These are phyloP conservation scores for Melastoma candidum DNA, from an alignment of 441 rosid species.

Conservation along the genomic window DNA sequence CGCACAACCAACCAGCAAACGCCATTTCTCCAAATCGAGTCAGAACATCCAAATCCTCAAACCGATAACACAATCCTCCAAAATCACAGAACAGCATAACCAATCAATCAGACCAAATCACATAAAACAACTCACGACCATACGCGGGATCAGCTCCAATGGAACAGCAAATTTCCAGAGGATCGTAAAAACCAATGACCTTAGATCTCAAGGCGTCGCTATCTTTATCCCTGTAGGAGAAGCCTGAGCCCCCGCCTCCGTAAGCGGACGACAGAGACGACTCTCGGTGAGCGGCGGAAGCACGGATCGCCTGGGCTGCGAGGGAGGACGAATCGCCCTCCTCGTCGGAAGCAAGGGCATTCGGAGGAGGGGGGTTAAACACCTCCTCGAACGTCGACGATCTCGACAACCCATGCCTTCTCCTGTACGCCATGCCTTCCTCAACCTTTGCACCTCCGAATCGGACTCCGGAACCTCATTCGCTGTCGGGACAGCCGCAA, in stretches of 20 bases:
- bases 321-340: constrained; percentile 25
- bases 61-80: no score
- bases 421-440: constrained; percentile 67
- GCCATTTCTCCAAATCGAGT: no score
- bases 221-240: constrained; percentile 15
- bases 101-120: no score
- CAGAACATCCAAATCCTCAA: no score
- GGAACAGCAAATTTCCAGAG: not conserved
- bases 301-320: constrained; percentile 77
- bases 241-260: constrained; percentile 13
- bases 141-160: not conserved
- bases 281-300: constrained; percentile 47
- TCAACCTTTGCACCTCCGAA: no score
- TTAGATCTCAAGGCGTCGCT: constrained; percentile 41
- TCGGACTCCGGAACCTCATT: no score
- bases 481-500: no score
- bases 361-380: constrained; percentile 21
- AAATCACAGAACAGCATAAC: no score
- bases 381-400: constrained; percentile 80
- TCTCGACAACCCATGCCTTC: constrained; percentile 72
- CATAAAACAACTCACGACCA: not conserved
- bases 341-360: constrained; percentile 3
- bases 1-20: no score
- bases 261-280: constrained; percentile 36
- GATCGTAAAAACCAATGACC: constrained; percentile 22